Conservation (phyloP, 2,329 filamentous ascomycete genomes). For the Seiridium unicorne region DNA sequence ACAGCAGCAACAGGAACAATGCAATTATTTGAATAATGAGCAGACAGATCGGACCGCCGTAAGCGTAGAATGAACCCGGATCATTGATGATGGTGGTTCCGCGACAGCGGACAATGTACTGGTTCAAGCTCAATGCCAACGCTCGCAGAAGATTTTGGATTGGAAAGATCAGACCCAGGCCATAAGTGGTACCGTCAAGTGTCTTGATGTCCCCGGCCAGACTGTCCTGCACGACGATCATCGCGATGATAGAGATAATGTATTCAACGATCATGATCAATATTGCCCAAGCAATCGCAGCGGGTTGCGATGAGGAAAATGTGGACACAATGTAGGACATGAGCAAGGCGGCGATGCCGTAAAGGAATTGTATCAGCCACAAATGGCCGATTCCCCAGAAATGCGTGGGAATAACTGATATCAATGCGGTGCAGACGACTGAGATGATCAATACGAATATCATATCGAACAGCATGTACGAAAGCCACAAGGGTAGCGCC, state of each 20-base stretch:
- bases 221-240: slow-evolving; percentile 18
- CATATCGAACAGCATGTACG: slow-evolving; percentile 64
- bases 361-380: slow-evolving; percentile 62
- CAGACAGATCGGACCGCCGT: slow-evolving; percentile 68
- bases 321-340: slow-evolving; percentile 63
- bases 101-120: slow-evolving; percentile 60
- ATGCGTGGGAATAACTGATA: slow-evolving; percentile 45
- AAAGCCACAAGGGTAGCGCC: slow-evolving; percentile 60
- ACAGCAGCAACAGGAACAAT: slow-evolving; percentile 61
- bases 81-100: slow-evolving; percentile 35
- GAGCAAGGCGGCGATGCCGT: slow-evolving; percentile 60
- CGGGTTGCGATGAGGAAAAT: slow-evolving; percentile 59
- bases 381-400: slow-evolving; percentile 62
- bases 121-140: slow-evolving; percentile 59
- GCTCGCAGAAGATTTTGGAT: slow-evolving; percentile 59
- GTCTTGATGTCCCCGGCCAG: slow-evolving; percentile 36
- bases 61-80: slow-evolving; percentile 60
- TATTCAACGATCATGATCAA: slow-evolving; percentile 22
- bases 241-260: slow-evolving; percentile 21
- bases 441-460: slow-evolving; percentile 48
- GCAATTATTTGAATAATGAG: slow-evolving; percentile 61
- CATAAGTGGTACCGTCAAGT: slow-evolving; percentile 56
- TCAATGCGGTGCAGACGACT: slow-evolving; percentile 47
- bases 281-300: slow-evolving; percentile 57
- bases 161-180: slow-evolving; percentile 57